These are phyloP conservation scores for Hypericum perforatum DNA, from an alignment of 345 rosid species.

Conservation along the genomic window DNA sequence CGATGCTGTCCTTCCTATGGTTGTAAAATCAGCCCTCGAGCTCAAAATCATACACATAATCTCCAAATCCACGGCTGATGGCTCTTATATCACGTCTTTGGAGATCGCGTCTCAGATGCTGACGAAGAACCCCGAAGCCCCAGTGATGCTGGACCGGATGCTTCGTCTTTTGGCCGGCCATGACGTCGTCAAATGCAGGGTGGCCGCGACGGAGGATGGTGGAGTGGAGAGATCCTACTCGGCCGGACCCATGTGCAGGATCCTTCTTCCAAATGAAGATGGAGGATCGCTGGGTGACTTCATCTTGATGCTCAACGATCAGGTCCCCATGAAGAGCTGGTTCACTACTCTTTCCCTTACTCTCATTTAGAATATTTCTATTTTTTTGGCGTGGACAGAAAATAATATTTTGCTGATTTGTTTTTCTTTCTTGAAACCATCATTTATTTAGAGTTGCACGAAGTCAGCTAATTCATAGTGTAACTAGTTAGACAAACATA, in stretches of 20 bases:
- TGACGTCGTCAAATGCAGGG: constrained; percentile 20
- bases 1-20: constrained; percentile 10
- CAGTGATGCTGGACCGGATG: constrained; percentile 36
- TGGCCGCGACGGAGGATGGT: constrained; percentile 1
- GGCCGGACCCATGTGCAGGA: constrained; percentile 36
- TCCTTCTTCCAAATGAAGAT: constrained; percentile 24
- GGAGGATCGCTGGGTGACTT: constrained; percentile 15
- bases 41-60: constrained; percentile 37
- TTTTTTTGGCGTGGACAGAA: too few species aligned
- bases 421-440: too few species aligned
- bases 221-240: constrained; percentile 24
- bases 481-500: too few species aligned
- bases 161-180: constrained; percentile 40
- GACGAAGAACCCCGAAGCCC: constrained; percentile 31
- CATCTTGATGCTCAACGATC: constrained; percentile 30
- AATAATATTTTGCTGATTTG: too few species aligned
- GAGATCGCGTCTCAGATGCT: constrained; percentile 12
- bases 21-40: constrained; percentile 35
- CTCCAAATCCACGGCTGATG: constrained; percentile 12
- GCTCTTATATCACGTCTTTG: constrained; percentile 24
- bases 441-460: too few species aligned
- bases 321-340: constrained; percentile 37
- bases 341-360: not conserved
- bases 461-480: too few species aligned
- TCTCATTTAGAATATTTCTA: too few species aligned